Conservation (phyloP, 2,329 filamentous ascomycete species). For the Pestalotiopsis sp. region DNA sequence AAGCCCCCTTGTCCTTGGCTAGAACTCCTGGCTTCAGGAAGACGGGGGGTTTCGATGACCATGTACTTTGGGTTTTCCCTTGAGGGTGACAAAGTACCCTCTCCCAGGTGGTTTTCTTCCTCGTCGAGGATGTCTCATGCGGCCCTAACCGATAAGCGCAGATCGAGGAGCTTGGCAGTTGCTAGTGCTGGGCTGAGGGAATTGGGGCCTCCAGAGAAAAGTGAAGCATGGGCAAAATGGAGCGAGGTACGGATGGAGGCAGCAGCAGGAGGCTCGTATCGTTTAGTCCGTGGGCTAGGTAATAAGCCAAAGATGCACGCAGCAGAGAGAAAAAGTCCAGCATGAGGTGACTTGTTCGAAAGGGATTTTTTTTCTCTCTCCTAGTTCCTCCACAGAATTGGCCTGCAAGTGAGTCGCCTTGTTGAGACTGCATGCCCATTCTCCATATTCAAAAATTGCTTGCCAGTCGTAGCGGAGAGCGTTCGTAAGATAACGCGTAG, state of each 20-base stretch:
- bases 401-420: too few species aligned
- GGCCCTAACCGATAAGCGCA: constrained; percentile 8
- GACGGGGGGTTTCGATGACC: not conserved
- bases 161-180: not conserved
- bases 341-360: not conserved
- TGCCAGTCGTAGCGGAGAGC: too few species aligned
- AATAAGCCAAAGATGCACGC: not conserved
- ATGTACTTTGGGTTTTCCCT: not conserved
- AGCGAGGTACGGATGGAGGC: not conserved
- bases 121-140: not conserved
- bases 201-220: not conserved
- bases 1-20: not conserved
- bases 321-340: not conserved
- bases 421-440: too few species aligned
- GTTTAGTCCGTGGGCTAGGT: not conserved
- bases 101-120: not conserved
- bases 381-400: too few species aligned
- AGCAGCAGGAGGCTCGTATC: not conserved
- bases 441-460: too few species aligned
- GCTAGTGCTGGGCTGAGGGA: not conserved
- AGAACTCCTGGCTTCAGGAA: constrained; percentile 4
- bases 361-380: too few species aligned
- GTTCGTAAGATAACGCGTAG: too few species aligned
- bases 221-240: not conserved
- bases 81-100: not conserved